A percentile compares a stretch with the other conserved stretches of the same genome.
These are phyloP conservation scores for Colletotrichum sp. DNA, from an alignment of 2,329 filamentous ascomycete species.

Conservation along the genomic window DNA sequence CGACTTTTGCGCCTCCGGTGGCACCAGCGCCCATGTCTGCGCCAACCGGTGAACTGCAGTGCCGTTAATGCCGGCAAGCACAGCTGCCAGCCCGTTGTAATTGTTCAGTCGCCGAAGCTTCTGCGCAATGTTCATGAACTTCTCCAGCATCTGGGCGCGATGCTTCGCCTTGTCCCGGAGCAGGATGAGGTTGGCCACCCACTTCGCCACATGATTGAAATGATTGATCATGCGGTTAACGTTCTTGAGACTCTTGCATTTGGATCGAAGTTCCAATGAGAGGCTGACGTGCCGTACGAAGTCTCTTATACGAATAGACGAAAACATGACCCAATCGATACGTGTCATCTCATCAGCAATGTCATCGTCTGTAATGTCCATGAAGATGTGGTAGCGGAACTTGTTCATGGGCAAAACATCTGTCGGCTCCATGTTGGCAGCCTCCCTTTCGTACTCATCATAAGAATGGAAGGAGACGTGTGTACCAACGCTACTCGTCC, in stretches of 20 bases:
- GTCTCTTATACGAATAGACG: conserved; percentile 89
- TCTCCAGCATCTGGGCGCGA: conserved; percentile 87
- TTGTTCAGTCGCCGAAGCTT: conserved; percentile 93
- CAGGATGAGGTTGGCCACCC: conserved; percentile 83
- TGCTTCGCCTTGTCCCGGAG: conserved; percentile 96
- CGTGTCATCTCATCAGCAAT: conserved; percentile 91
- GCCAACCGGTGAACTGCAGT: conserved; percentile 83
- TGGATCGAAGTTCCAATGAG: conserved; percentile 71
- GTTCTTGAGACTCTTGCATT: conserved; percentile 78
- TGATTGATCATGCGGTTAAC: conserved; percentile 95
- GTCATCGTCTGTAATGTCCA: conserved; percentile 83
- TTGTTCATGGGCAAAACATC: conserved; percentile 78
- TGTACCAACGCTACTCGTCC: conserved; percentile 41
- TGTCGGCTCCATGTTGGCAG: conserved; percentile 72
- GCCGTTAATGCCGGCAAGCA: conserved; percentile 90
- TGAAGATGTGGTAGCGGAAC: conserved; percentile 86
- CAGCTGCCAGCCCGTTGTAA: conserved; percentile 94
- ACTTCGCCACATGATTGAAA: conserved; percentile 85
- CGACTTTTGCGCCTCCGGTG: conserved; percentile 75
- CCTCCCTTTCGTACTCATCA: conserved; percentile 83
- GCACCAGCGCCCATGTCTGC: conserved; percentile 79
- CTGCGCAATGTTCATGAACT: conserved; percentile 89
- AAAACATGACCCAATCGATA: conserved; percentile 99
- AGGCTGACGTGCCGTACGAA: conserved; percentile 90
- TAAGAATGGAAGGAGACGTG: conserved; percentile 67